Conservation (phyloP, 2,329 filamentous ascomycete species). For the Colletotrichum cereale region DNA sequence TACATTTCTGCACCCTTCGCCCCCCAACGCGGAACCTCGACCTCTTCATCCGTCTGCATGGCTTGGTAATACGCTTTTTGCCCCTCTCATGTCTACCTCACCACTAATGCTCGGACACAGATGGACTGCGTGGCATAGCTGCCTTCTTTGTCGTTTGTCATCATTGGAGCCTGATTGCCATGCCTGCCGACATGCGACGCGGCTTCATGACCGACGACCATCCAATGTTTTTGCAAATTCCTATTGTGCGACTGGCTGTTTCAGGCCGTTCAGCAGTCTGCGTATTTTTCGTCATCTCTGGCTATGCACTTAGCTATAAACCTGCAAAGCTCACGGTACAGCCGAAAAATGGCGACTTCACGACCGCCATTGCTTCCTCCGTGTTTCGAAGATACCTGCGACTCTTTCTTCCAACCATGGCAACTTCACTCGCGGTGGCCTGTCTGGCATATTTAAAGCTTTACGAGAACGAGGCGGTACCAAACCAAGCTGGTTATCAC, state of each 20-base stretch:
- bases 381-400: conserved; percentile 65
- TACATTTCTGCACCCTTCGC: background rate
- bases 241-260: conserved; percentile 65
- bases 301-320: conserved; percentile 69
- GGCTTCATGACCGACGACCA: conserved; percentile 48
- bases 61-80: conserved; percentile 1
- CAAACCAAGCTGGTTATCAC: background rate
- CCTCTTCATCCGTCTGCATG: conserved; percentile 11
- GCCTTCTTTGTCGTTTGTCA: conserved; percentile 75
- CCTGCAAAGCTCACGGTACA: conserved; percentile 60
- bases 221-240: conserved; percentile 64
- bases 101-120: conserved; percentile 44
- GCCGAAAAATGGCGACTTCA: conserved; percentile 53
- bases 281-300: conserved; percentile 73
- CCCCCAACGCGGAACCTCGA: conserved; percentile 27
- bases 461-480: conserved; percentile 41
- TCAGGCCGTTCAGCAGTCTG: conserved; percentile 69
- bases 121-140: conserved; percentile 76
- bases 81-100: too few species aligned
- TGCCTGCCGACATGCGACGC: conserved; percentile 16
- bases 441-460: conserved; percentile 57
- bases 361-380: conserved; percentile 61
- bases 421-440: conserved; percentile 63
- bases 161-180: conserved; percentile 53
- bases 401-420: conserved; percentile 63